phyloP scores from a whole-genome alignment of 2,329 filamentous ascomycete genomes.

The Colletotrichum siamense region DNA sequence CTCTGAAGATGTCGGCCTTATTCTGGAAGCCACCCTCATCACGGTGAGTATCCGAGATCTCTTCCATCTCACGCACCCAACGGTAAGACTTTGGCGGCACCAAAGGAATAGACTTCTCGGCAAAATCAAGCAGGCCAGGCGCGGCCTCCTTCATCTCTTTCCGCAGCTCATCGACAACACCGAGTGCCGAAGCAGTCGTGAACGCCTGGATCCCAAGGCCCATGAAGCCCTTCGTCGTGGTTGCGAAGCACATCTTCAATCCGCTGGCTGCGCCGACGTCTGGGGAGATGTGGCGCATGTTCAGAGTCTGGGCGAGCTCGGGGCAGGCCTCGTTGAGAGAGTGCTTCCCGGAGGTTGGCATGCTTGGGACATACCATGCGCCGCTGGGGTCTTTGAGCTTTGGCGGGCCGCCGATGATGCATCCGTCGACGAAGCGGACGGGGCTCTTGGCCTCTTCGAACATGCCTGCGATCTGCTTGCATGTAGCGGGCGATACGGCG shows the following conservation, averaged over 20 bases:
- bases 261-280: slow-evolving; percentile 62
- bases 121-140: slow-evolving; percentile 51
- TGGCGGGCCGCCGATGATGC: slow-evolving; percentile 62
- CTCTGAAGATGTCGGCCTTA: slow-evolving; percentile 56
- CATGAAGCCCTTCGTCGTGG: slow-evolving; percentile 67
- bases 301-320: slow-evolving; percentile 48
- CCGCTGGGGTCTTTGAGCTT: slow-evolving; percentile 30
- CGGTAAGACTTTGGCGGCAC: slow-evolving; percentile 81
- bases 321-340: slow-evolving; percentile 43
- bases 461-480: slow-evolving; percentile 45
- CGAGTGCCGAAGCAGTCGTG: slow-evolving; percentile 69
- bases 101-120: slow-evolving; percentile 54
- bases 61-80: slow-evolving; percentile 79
- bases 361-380: slow-evolving; percentile 45
- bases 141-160: slow-evolving; percentile 56
- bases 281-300: slow-evolving; percentile 52
- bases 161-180: slow-evolving; percentile 64
- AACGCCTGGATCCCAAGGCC: slow-evolving; percentile 74
- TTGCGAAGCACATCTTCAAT: slow-evolving; percentile 71
- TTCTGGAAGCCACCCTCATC: slow-evolving; percentile 67
- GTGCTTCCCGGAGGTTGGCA: slow-evolving; percentile 55
- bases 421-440: slow-evolving; percentile 61
- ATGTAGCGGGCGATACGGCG: slow-evolving; percentile 64
- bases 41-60: slow-evolving; percentile 71
- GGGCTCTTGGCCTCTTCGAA: slow-evolving; percentile 45